A percentile compares a stretch with the other conserved stretches of the same genome.
phyloP scores from a whole-genome alignment of 768 basidiomycete genomes.

The Macrocybe gigantea region DNA sequence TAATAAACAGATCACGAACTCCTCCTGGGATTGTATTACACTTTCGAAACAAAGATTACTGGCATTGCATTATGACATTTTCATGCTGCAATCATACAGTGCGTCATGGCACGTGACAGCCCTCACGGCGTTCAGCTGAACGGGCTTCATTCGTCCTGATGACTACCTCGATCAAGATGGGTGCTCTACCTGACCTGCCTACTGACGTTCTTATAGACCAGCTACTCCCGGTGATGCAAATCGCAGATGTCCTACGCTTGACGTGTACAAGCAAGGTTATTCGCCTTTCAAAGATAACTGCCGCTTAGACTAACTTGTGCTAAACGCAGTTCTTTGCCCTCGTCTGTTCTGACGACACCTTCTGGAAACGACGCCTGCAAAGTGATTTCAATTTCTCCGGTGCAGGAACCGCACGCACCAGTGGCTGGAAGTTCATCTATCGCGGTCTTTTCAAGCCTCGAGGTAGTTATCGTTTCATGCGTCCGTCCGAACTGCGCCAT shows the following conservation, averaged over 20 bases:
- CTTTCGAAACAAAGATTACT: no score
- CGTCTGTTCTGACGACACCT: slow-evolving; percentile 62
- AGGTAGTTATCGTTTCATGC: slow-evolving; percentile 40
- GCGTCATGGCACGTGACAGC: no score
- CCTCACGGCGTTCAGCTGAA: no score
- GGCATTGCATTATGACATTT: no score
- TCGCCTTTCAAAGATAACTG: not conserved
- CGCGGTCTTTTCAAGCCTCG: slow-evolving; percentile 58
- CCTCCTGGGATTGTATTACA: no score
- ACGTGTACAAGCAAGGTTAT: slow-evolving; percentile 52
- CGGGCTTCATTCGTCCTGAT: no score
- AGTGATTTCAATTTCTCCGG: slow-evolving; percentile 77
- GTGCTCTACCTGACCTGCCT: slow-evolving; percentile 49
- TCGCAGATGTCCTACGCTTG: slow-evolving; percentile 53
- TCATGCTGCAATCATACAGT: no score
- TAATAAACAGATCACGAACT: no score
- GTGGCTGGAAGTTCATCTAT: slow-evolving; percentile 81
- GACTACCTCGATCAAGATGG: slow-evolving; percentile 22
- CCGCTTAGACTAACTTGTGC: not conserved
- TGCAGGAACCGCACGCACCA: slow-evolving; percentile 63
- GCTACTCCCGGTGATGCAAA: slow-evolving; percentile 50
- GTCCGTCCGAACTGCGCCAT: not conserved
- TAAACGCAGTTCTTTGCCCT: slow-evolving; percentile 44
- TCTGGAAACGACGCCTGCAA: slow-evolving; percentile 70
- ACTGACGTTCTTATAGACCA: slow-evolving; percentile 76